Base-by-base conservation (phyloP, 306 rosid genomes). In the Vigna reflexopilosa region DNA sequence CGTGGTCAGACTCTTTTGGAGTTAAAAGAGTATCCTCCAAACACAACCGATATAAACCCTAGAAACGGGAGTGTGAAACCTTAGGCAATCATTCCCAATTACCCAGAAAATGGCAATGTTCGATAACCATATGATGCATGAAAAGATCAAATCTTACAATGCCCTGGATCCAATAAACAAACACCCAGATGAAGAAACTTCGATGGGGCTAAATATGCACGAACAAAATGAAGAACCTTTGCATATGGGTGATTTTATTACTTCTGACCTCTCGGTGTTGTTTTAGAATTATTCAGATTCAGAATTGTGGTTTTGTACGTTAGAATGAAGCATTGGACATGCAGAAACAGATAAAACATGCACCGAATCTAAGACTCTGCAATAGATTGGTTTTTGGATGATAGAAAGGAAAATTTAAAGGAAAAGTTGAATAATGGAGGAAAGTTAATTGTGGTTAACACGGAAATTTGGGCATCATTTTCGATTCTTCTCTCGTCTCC, bases 381-480 rank as follows among this genome's bases (percentile, higher is more conserved):
- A 28, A 19, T 19, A 40, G 22, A 72, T 59, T 14, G 7, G 16
- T 51, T 9, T 24, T 5, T 34, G 2, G 22, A 24, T 32, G 51
- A 32, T 14, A 5, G 22, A 44, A 10, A 54, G 34, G 13, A 73
- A 1, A 22, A 4, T 36, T 28, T 22, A 26, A 72, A 34, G 19
- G 63, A 19, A 30, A 10, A 56, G 16, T 7, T 20, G 14, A 36
- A 7, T 19, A 6, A 42, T 58, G 3, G 57, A 16, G 11, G n/a
- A 15, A 77, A 38, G 19, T 4, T 42, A 12, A 72, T 72, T 55
- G 49, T 26, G 77, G 68, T 75, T 65, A 38, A 20, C 11, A 50
- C 87, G 77, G 79, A 76, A 61, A 73, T 84, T 76, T n/a, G 40
- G 89, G 83, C 84, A 57, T n/a, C 48, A 80, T 47, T 84, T 77